Conservation (phyloP, 2,329 filamentous ascomycete species). For the Helotiales sp. region DNA sequence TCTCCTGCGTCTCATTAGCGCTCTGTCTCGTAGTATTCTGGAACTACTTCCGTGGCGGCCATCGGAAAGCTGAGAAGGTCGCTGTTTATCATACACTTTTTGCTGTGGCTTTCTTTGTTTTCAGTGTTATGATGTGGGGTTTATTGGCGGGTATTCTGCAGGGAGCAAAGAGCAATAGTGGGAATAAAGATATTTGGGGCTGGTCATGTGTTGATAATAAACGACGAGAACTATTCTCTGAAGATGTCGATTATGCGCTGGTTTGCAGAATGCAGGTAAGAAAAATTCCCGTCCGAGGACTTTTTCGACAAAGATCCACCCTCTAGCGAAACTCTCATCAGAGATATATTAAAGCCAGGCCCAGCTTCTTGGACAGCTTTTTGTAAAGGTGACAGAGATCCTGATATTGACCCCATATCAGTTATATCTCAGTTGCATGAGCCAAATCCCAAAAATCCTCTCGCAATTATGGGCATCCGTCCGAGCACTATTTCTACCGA, state of each 20-base stretch:
- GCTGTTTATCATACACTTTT: conserved; percentile 95
- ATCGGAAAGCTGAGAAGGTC: conserved; percentile 87
- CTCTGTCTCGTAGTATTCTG: conserved; percentile 81
- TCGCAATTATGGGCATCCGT: no score
- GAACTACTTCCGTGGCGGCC: conserved; percentile 87
- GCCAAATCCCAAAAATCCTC: no score
- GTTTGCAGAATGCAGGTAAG: conserved; percentile 85
- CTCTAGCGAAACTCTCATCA: no score
- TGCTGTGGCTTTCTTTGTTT: conserved; percentile 89
- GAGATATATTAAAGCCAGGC: no score
- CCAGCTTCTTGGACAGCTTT: no score
- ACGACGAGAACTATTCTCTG: conserved; percentile 74
- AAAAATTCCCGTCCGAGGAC: no score
- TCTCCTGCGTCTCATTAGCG: conserved; percentile 79
- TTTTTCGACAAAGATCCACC: no score
- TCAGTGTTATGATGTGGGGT: conserved; percentile 91
- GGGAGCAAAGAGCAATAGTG: conserved; percentile 70
- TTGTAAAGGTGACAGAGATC: no score
- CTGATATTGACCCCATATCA: no score
- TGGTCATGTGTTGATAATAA: conserved; percentile 94
- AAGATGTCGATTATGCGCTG: conserved; percentile 86
- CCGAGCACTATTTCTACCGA: no score
- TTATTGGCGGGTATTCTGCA: conserved; percentile 85
- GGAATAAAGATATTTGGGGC: conserved; percentile 92
- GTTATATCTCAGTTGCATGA: no score